Base-by-base conservation (phyloP, 768 basidiomycete genomes). In the Leccinum aurantiacum region DNA sequence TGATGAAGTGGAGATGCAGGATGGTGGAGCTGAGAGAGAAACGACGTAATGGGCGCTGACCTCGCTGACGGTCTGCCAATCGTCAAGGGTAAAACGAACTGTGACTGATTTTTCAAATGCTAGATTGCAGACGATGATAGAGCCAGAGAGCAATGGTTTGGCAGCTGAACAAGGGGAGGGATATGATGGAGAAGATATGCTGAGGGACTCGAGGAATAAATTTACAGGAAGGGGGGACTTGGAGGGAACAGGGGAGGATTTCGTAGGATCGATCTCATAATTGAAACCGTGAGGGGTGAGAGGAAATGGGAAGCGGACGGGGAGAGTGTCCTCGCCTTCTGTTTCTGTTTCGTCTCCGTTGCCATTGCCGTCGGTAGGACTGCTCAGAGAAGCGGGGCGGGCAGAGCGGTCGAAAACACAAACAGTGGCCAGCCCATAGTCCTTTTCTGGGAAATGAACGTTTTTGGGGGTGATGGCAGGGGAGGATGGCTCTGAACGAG, bases 51-150 rank as follows among this genome's bases (percentile, higher is more conserved):
- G 74, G n/a, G 81, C 88, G 47, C 74, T 61, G 33, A 97, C 93
- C 71, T 98, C 96, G 47, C 86, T 88, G 1, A 91, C 91, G 3
- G 95, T 98, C 63, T 89, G 85, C 96, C 96, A 98, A 52, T 90
- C 86, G 73, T 98, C 96, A 51, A 96, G 79, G 2, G 96, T 98
- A 72, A 95, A 98, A 1, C 95, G 79, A 1, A 97, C 81, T 0
- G 84, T 86, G 50, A 98, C 88, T 54, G 83, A 80, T 75, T 98
- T 98, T 72, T 91, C 87, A 62, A 90, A 98, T 0, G 90, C 78
- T 56, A 97, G 65, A 71, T 98, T 98, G 64, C 88, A 84, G 19
- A 94, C 93, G 53, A 93, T 82, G 58, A 97, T 75, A 8, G 89
- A 85, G 6, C 96, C 96, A 2, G 80, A 77, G 14, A 97, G 80